phyloP scores from a whole-genome alignment of 805 yeast genomes.

The Cyberlindnera maclurae region DNA sequence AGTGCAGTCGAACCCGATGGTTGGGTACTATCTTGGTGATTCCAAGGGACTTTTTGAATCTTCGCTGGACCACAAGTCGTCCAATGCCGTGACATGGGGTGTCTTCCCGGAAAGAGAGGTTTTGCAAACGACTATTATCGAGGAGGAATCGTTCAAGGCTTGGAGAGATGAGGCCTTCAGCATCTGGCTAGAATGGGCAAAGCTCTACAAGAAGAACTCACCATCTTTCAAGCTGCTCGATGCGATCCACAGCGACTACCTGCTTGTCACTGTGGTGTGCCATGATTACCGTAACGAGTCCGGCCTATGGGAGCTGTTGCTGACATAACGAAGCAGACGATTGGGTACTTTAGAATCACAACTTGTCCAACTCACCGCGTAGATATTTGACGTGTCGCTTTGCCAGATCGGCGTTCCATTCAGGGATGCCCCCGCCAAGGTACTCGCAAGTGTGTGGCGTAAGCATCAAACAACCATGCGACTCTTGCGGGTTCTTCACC shows the following conservation, averaged over 20 bases:
- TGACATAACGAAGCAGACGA: slow-evolving; percentile 14
- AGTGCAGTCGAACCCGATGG: slow-evolving; percentile 37
- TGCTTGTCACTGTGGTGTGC: slow-evolving; percentile 78
- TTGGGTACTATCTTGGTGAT: slow-evolving; percentile 75
- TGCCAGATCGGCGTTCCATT: slow-evolving; percentile 31
- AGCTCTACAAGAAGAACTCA: slow-evolving; percentile 51
- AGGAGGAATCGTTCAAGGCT: slow-evolving; percentile 83
- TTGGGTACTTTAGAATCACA: background rate
- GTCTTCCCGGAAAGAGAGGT: slow-evolving; percentile 94
- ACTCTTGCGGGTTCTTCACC: slow-evolving; percentile 40
- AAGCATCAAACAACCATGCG: slow-evolving; percentile 38
- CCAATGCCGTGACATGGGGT: slow-evolving; percentile 98
- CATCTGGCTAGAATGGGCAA: slow-evolving; percentile 90
- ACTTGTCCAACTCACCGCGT: slow-evolving; percentile 9
- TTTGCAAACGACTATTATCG: slow-evolving; percentile 93
- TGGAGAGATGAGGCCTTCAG: slow-evolving; percentile 95
- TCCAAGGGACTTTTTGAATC: slow-evolving; percentile 49
- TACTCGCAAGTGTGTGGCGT: slow-evolving; percentile 24
- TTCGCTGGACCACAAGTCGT: slow-evolving; percentile 45
- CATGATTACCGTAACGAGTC: slow-evolving; percentile 72
- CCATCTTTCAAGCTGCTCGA: slow-evolving; percentile 58
- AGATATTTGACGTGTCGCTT: slow-evolving; percentile 25
- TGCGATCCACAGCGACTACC: slow-evolving; percentile 52
- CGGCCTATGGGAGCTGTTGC: slow-evolving; percentile 68
- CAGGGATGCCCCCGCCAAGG: slow-evolving; percentile 32